Evolutionary conservation across 306 rosid genomes (phyloP).

Genomic region (Oxytropis ochrocephala): DNA sequence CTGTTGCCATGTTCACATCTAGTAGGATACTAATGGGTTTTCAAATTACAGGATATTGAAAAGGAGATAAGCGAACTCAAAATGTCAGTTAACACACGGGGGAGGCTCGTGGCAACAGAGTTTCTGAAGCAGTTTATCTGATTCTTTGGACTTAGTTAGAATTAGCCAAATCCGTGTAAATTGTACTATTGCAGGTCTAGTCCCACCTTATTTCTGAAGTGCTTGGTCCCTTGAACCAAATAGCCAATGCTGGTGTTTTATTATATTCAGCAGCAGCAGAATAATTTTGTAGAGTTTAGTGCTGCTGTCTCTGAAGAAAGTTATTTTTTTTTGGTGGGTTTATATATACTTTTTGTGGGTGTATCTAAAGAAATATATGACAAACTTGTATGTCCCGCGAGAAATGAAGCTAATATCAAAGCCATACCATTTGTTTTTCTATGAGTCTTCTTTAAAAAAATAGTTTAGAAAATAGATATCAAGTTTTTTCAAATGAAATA

Average conservation of each 20-base stretch:
- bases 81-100: conserved; percentile 93
- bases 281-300: conserved; percentile 5
- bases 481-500: too few relatives aligned
- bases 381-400: background rate
- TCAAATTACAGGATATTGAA: conserved; percentile 73
- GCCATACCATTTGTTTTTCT: too few relatives aligned
- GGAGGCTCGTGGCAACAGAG: conserved; percentile 96
- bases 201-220: conserved; percentile 5
- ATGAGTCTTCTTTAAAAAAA: too few relatives aligned
- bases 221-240: background rate
- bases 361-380: conserved; percentile 9
- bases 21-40: background rate
- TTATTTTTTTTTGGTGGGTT: too few relatives aligned
- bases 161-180: conserved; percentile 20
- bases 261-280: background rate
- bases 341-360: too few relatives aligned
- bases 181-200: conserved; percentile 21
- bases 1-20: background rate
- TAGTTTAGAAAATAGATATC: too few relatives aligned
- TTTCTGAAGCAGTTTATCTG: conserved; percentile 89
- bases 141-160: conserved; percentile 12
- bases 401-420: background rate
- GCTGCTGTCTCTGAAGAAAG: too few relatives aligned
- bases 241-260: conserved; percentile 4
- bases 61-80: conserved; percentile 92